phyloP scores from a whole-genome alignment of 129 eudicot species.

The Escallonia rubra region DNA sequence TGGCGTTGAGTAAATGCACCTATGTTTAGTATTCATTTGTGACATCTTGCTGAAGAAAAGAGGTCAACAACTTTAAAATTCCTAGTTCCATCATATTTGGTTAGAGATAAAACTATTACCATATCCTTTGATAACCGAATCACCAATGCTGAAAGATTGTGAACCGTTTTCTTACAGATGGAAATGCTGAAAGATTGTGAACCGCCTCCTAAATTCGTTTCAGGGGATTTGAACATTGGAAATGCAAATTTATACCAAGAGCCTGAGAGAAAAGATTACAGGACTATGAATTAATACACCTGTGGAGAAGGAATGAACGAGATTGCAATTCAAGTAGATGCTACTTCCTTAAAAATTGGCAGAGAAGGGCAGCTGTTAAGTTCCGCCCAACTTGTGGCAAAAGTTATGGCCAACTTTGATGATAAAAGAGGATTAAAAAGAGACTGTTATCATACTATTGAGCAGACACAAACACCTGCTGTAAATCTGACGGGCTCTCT shows the following conservation, averaged over 20 bases:
- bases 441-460: constrained; percentile 21
- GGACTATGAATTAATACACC: neutral
- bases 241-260: neutral
- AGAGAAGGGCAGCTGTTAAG: constrained; percentile 14
- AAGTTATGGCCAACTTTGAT: constrained; percentile 14
- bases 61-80: too few species aligned
- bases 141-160: neutral
- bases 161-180: constrained; percentile 35
- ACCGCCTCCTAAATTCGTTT: constrained; percentile 26
- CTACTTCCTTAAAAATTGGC: constrained; percentile 17
- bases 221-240: constrained; percentile 37
- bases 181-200: constrained; percentile 24
- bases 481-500: constrained; percentile 22
- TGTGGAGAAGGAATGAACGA: constrained; percentile 18
- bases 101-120: neutral
- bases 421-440: constrained; percentile 53
- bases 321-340: neutral
- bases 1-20: too few species aligned
- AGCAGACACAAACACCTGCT: constrained; percentile 19
- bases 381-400: constrained; percentile 4
- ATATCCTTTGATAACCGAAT: neutral
- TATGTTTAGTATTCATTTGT: too few species aligned
- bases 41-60: too few species aligned
- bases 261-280: too few species aligned
- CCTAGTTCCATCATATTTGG: too few species aligned